Evolutionary conservation across 768 basidiomycete genomes (phyloP).

Genomic region (Boletus sp.): DNA sequence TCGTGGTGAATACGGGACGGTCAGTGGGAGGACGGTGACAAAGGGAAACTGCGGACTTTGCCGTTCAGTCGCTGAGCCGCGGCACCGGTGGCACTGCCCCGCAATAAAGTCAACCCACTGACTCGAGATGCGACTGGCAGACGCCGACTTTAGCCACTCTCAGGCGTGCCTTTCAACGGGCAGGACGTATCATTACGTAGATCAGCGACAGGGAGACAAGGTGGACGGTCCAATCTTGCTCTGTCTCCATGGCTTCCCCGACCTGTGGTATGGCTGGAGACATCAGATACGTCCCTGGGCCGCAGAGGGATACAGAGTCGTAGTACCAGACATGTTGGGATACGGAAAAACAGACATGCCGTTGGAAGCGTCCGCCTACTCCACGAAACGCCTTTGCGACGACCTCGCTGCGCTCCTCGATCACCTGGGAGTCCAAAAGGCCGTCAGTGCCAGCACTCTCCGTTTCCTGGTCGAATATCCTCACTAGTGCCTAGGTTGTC

Average conservation of each 20-base stretch:
- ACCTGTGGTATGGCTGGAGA: conserved; percentile 71
- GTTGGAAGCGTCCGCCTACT: conserved; percentile 50
- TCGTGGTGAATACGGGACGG: conserved; percentile 14
- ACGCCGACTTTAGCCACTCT: conserved; percentile 39
- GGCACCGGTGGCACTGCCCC: conserved; percentile 28
- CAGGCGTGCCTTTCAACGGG: conserved; percentile 55
- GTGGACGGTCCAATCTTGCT: conserved; percentile 49
- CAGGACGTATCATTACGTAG: conserved; percentile 67
- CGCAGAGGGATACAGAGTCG: conserved; percentile 55
- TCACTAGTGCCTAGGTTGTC: conserved; percentile 43
- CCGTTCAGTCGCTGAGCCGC: conserved; percentile 21
- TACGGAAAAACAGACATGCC: conserved; percentile 69
- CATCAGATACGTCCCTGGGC: conserved; percentile 74
- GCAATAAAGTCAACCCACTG: not conserved
- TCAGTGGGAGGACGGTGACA: conserved; percentile 23
- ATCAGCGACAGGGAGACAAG: conserved; percentile 54
- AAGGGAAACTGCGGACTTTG: conserved; percentile 29
- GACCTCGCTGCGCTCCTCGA: conserved; percentile 71
- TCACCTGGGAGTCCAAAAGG: conserved; percentile 46
- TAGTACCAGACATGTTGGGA: conserved; percentile 52
- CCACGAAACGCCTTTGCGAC: conserved; percentile 54
- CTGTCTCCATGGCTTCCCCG: conserved; percentile 83
- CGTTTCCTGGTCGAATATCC: not conserved
- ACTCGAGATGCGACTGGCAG: conserved; percentile 7
- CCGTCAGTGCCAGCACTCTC: conserved; percentile 40